phyloP scores from a whole-genome alignment of 2,329 filamentous ascomycete species.

The Exophiala dermatitidis region DNA sequence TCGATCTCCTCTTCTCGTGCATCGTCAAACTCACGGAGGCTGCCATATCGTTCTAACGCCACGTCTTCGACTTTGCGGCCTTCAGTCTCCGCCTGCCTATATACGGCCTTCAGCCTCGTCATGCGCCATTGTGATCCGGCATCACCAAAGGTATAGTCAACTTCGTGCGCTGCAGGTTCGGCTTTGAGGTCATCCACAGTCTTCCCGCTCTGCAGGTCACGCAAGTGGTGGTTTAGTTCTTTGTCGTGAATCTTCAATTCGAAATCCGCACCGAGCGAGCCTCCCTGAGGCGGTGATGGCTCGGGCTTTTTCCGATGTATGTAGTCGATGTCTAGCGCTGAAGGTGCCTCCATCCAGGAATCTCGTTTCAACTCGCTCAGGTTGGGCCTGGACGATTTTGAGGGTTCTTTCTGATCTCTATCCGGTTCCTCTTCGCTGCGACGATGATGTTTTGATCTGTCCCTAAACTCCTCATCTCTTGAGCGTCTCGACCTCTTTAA shows the following conservation, averaged over 20 bases:
- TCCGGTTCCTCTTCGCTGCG: constrained; percentile 28
- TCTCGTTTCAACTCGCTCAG: constrained; percentile 57
- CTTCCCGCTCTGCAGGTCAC: constrained; percentile 51
- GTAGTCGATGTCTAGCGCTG: constrained; percentile 76
- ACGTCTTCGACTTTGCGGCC: constrained; percentile 71
- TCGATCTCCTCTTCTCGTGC: constrained; percentile 90
- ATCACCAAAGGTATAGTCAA: constrained; percentile 84
- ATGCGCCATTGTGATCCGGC: constrained; percentile 89
- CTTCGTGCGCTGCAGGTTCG: constrained; percentile 50
- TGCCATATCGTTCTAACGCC: constrained; percentile 73
- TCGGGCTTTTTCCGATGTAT: constrained; percentile 46
- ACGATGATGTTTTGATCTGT: constrained; percentile 29
- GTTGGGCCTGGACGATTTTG: constrained; percentile 28
- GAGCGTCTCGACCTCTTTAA: constrained; percentile 42
- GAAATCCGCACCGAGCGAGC: constrained; percentile 49
- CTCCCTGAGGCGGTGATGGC: constrained; percentile 38
- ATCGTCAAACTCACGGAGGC: constrained; percentile 78
- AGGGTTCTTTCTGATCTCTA: constrained; percentile 25
- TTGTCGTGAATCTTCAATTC: constrained; percentile 67
- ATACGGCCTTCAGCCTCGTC: constrained; percentile 85
- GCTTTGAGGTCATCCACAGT: constrained; percentile 44
- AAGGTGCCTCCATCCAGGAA: constrained; percentile 90
- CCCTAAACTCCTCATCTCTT: constrained; percentile 28
- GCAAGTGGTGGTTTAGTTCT: constrained; percentile 70
- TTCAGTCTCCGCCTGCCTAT: constrained; percentile 67